These are phyloP conservation scores for Leccinum imitatum DNA, from an alignment of 768 basidiomycete species.

Conservation along the genomic window DNA sequence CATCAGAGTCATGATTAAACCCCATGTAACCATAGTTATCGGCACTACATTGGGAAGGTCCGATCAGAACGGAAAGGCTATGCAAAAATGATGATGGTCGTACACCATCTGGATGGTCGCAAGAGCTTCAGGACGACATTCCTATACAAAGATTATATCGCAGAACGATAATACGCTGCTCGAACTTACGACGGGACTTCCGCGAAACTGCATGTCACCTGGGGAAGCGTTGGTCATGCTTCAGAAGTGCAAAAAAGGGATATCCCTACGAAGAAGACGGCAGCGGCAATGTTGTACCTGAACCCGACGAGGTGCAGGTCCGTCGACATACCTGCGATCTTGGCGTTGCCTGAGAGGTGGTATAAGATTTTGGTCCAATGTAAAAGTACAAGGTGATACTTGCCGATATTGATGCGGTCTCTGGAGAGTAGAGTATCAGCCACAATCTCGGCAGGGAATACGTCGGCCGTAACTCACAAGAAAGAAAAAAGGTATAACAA, in stretches of 20 bases:
- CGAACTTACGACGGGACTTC: constrained; percentile 40
- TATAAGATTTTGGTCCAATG: background rate
- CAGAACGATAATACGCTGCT: background rate
- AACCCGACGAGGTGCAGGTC: constrained; percentile 37
- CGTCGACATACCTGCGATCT: constrained; percentile 44
- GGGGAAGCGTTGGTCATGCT: background rate
- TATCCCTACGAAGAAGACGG: constrained; percentile 37
- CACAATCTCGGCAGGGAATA: background rate
- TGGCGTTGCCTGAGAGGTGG: constrained; percentile 37
- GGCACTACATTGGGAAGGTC: constrained; percentile 33
- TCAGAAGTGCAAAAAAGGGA: background rate
- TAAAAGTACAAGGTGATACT: constrained; percentile 13
- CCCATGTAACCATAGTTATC: constrained; percentile 40
- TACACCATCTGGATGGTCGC: constrained; percentile 38
- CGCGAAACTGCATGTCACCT: constrained; percentile 38
- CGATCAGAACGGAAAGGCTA: constrained; percentile 9
- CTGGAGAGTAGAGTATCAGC: constrained; percentile 17
- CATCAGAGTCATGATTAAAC: constrained; percentile 39
- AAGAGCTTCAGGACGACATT: constrained; percentile 39
- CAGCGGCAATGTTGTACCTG: constrained; percentile 38
- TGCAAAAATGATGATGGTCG: background rate
- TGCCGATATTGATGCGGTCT: constrained; percentile 47
- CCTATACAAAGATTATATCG: constrained; percentile 18
- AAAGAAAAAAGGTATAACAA: constrained; percentile 18
- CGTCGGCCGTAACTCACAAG: constrained; percentile 11